Base-by-base conservation (phyloP, 2,329 filamentous ascomycete species). In the Epichloe brachyelytri region DNA sequence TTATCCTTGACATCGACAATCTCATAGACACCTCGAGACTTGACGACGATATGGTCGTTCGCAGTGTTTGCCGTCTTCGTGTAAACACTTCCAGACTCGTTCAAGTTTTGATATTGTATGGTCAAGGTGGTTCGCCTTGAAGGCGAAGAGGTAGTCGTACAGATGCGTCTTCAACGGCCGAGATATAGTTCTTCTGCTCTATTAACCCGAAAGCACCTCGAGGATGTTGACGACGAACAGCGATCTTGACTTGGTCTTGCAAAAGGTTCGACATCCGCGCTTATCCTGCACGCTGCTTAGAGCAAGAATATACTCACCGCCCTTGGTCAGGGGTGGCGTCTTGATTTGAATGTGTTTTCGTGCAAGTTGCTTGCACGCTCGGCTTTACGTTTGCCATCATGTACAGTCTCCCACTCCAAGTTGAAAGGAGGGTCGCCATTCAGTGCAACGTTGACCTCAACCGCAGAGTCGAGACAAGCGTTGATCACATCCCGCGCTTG, bases 331-430 rank as follows among this genome's bases (percentile, higher is more conserved):
- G 17, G 78, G 74, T 2, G 84, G 78, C 0, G 91, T 96, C 56
- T 79, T 79, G 62, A 98, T 89, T 38, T 84, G 63, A 83, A 83
- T 20, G 73, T 68, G 47, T 79, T 72, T 2, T 71, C 73, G 22
- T 81, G 73, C 51, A 95, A 86, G 51, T 78, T 73, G 1, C 78
- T 73, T 26, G 80, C 73, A 51, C 76, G 78, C 58, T 85, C 77
- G 48, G 86, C 84, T 55, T 80, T 83, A 49, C 90, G 81, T 68
- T 86, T 94, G 51, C 90, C 90, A 51, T 89, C 86, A 67, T 97
- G 87, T 7, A 96, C 79, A 40, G 96, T 73, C 66, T 97, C 93
- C 71, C 95, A 98, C 63, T 97, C 89, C 39, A 98, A 70, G 20
- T 77, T 85, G 74, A 91, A 97, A 0, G 94, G 93, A 17, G 83